A percentile compares a stretch with the other conserved stretches of the same genome.
Evolutionary conservation across 2,329 filamentous ascomycete species (phyloP).

Genomic region (Drechmeria coniospora): DNA sequence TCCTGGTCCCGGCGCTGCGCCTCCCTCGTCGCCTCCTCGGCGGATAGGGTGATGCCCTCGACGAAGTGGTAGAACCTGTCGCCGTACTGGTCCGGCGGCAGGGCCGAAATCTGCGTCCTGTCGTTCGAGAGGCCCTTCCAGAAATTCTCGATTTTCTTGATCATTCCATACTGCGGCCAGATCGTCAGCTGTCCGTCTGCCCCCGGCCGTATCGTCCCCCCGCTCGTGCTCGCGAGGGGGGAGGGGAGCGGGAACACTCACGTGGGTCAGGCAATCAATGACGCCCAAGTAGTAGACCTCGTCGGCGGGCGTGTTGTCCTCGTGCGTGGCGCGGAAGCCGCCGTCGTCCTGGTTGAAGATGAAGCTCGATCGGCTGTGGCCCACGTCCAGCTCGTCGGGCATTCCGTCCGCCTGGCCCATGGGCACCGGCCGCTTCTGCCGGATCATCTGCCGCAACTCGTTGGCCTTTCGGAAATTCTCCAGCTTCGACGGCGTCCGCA

Average conservation of each 20-base stretch:
- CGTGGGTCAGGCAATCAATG: conserved; percentile 94
- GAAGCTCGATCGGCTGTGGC: conserved; percentile 52
- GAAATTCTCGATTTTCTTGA: conserved; percentile 93
- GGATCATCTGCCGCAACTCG: conserved; percentile 82
- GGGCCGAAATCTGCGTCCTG: conserved; percentile 77
- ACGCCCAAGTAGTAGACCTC: conserved; percentile 97
- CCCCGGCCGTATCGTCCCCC: background rate
- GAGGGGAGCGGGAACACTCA: conserved; percentile 32
- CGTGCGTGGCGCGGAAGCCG: conserved; percentile 82
- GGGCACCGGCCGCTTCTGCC: conserved; percentile 82
- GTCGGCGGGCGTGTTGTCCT: conserved; percentile 69
- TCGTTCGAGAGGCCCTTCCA: conserved; percentile 86
- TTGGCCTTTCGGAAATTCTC: conserved; percentile 84
- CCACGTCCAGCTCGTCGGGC: conserved; percentile 74
- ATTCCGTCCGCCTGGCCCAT: conserved; percentile 79
- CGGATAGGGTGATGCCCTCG: conserved; percentile 74
- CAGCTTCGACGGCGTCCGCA: conserved; percentile 82
- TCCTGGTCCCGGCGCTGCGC: conserved; percentile 42
- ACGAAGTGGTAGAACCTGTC: conserved; percentile 92
- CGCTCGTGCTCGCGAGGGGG: background rate
- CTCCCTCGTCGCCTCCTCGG: conserved; percentile 67
- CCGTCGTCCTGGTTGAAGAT: conserved; percentile 92
- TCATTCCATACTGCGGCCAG: conserved; percentile 61
- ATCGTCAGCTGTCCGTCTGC: background rate
- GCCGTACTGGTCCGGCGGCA: conserved; percentile 80